These are phyloP conservation scores for Cyberlindnera samutprakarnensis DNA, from an alignment of 805 yeast genomes.

Conservation along the genomic window DNA sequence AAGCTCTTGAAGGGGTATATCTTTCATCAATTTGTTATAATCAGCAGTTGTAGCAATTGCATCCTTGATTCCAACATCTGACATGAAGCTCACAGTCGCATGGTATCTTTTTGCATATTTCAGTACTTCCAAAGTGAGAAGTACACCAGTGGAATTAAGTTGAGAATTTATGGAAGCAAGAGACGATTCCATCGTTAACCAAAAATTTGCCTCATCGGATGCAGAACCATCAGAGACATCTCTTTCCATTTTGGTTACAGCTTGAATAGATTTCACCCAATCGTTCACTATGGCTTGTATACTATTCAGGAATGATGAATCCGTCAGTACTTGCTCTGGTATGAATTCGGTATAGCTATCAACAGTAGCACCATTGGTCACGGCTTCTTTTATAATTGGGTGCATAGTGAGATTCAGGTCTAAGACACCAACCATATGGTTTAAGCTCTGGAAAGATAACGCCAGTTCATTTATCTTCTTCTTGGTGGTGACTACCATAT, in stretches of 20 bases:
- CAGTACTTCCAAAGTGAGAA: slow-evolving; percentile 50
- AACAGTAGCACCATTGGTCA: slow-evolving; percentile 26
- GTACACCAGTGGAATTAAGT: slow-evolving; percentile 44
- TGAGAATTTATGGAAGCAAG: slow-evolving; percentile 51
- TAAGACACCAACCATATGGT: slow-evolving; percentile 63
- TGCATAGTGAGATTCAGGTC: slow-evolving; percentile 48
- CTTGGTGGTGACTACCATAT: slow-evolving; percentile 39
- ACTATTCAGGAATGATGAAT: slow-evolving; percentile 53
- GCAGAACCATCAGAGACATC: slow-evolving; percentile 49
- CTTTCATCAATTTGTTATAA: slow-evolving; percentile 60
- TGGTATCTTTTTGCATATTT: slow-evolving; percentile 72
- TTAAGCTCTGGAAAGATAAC: slow-evolving; percentile 56
- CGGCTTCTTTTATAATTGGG: slow-evolving; percentile 36
- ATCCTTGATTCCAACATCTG: slow-evolving; percentile 62
- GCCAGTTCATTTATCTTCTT: slow-evolving; percentile 64
- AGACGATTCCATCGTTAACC: slow-evolving; percentile 66
- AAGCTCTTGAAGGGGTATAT: slow-evolving; percentile 61
- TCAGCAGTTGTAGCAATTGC: slow-evolving; percentile 42
- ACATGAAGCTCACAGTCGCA: slow-evolving; percentile 61
- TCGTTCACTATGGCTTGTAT: slow-evolving; percentile 63
- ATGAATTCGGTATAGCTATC: slow-evolving; percentile 23
- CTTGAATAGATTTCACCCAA: slow-evolving; percentile 64
- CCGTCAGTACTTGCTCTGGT: slow-evolving; percentile 33
- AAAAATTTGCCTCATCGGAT: slow-evolving; percentile 64
- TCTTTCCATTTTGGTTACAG: slow-evolving; percentile 44